phyloP scores from a whole-genome alignment of 169 alveolate genomes.

The Cryptosporidium bovis region DNA sequence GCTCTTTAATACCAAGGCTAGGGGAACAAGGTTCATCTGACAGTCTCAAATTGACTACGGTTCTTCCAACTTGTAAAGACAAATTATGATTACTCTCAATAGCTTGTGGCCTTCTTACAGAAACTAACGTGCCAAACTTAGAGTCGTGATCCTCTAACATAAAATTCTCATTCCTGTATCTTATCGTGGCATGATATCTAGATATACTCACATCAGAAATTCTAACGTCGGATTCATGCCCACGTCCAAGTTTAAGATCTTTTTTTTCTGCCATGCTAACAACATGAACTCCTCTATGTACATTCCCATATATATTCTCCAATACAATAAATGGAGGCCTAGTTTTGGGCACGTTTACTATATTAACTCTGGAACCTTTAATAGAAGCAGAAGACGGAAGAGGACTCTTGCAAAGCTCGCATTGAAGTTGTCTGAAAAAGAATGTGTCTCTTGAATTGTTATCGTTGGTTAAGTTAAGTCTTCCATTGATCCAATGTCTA shows the following conservation, averaged over 20 bases:
- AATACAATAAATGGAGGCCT: slow-evolving; percentile 90
- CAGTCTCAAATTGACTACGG: slow-evolving; percentile 78
- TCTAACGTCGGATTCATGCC: slow-evolving; percentile 97
- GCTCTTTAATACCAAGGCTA: slow-evolving; percentile 43
- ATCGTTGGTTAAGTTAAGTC: slow-evolving; percentile 83
- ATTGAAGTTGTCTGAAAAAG: slow-evolving; percentile 83
- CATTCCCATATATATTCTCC: slow-evolving; percentile 87
- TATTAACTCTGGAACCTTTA: slow-evolving; percentile 82
- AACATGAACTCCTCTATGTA: slow-evolving; percentile 84
- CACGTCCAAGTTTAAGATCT: slow-evolving; percentile 93
- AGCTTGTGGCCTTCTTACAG: slow-evolving; percentile 84
- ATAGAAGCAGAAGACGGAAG: slow-evolving; percentile 82
- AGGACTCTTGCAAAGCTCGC: slow-evolving; percentile 88
- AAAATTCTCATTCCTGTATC: slow-evolving; percentile 90
- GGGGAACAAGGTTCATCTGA: slow-evolving; percentile 73
- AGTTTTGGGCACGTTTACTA: slow-evolving; percentile 85
- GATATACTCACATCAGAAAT: slow-evolving; percentile 97
- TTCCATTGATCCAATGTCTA: slow-evolving; percentile 93
- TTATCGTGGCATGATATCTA: slow-evolving; percentile 94
- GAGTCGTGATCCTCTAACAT: slow-evolving; percentile 95
- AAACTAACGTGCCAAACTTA: slow-evolving; percentile 98
- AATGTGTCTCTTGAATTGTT: slow-evolving; percentile 79
- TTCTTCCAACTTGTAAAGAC: slow-evolving; percentile 81
- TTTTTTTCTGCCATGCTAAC: slow-evolving; percentile 84
- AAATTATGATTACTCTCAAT: slow-evolving; percentile 42